These are phyloP conservation scores for Candolleomyces eurysporus DNA, from an alignment of 768 basidiomycete species.

Conservation along the genomic window DNA sequence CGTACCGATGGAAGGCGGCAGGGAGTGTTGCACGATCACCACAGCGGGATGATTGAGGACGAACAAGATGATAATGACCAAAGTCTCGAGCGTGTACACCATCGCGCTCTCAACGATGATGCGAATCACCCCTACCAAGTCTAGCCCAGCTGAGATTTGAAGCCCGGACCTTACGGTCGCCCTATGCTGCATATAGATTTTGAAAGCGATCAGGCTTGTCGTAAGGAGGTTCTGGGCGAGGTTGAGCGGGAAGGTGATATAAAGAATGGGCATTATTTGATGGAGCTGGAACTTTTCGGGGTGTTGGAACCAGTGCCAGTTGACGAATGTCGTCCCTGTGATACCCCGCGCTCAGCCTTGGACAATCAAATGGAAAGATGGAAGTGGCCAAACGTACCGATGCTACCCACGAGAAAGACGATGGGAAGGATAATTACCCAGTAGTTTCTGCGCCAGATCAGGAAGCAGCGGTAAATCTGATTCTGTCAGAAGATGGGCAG, in stretches of 20 bases:
- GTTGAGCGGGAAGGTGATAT: slow-evolving; percentile 7
- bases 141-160: neutral
- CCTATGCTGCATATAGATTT: slow-evolving; percentile 6
- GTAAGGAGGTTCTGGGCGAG: slow-evolving; percentile 8
- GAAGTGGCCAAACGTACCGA: slow-evolving; percentile 15
- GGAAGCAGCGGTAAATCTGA: slow-evolving; percentile 11
- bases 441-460: slow-evolving; percentile 8
- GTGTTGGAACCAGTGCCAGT: slow-evolving; percentile 24
- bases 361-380: no score
- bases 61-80: slow-evolving; percentile 4
- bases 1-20: neutral
- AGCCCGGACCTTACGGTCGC: neutral
- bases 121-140: slow-evolving; percentile 2
- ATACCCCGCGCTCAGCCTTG: neutral
- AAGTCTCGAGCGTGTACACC: slow-evolving; percentile 8
- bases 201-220: slow-evolving; percentile 3
- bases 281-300: slow-evolving; percentile 2
- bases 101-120: slow-evolving; percentile 10
- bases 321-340: slow-evolving; percentile 11
- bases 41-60: neutral
- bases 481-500: neutral
- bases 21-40: neutral
- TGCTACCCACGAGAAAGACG: slow-evolving; percentile 12
- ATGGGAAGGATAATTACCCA: slow-evolving; percentile 5
- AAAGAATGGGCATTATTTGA: neutral